A percentile compares a stretch with the other conserved stretches of the same genome.
These are phyloP conservation scores for Nicotiana undulata DNA, from an alignment of 257 asterid species.

Conservation along the genomic window DNA sequence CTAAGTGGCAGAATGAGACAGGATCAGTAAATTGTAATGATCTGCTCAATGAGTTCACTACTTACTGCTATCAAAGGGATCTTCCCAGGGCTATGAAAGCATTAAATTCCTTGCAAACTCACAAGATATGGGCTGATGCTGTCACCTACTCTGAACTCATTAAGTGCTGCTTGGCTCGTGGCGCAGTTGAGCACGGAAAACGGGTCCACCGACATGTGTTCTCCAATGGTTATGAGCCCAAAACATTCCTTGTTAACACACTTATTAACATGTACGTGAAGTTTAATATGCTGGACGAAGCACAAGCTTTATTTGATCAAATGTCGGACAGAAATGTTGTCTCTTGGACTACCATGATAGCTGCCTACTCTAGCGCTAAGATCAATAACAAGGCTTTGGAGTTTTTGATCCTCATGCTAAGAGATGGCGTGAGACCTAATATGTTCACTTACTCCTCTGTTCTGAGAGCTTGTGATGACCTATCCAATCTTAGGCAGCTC, in stretches of 20 bases:
- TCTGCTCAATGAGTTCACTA: conserved; percentile 36
- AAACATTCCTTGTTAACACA: conserved; percentile 60
- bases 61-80: conserved; percentile 50
- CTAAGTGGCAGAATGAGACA: conserved; percentile 13
- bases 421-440: conserved; percentile 74
- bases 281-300: conserved; percentile 58
- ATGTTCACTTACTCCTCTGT: conserved; percentile 88
- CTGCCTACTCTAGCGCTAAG: conserved; percentile 45
- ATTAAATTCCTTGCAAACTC: conserved; percentile 52
- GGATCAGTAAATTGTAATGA: conserved; percentile 12
- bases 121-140: conserved; percentile 54
- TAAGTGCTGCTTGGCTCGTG: conserved; percentile 62
- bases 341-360: conserved; percentile 77
- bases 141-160: conserved; percentile 69
- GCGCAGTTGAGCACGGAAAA: conserved; percentile 55
- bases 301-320: conserved; percentile 53
- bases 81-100: conserved; percentile 60
- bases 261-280: conserved; percentile 75
- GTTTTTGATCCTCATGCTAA: conserved; percentile 60
- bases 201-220: conserved; percentile 56
- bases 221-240: conserved; percentile 67
- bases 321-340: conserved; percentile 63
- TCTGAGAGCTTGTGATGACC: conserved; percentile 64
- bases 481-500: conserved; percentile 39
- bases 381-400: conserved; percentile 44